Conservation (phyloP, 352 stramenopile species). For the Globisporangium nodosum region DNA sequence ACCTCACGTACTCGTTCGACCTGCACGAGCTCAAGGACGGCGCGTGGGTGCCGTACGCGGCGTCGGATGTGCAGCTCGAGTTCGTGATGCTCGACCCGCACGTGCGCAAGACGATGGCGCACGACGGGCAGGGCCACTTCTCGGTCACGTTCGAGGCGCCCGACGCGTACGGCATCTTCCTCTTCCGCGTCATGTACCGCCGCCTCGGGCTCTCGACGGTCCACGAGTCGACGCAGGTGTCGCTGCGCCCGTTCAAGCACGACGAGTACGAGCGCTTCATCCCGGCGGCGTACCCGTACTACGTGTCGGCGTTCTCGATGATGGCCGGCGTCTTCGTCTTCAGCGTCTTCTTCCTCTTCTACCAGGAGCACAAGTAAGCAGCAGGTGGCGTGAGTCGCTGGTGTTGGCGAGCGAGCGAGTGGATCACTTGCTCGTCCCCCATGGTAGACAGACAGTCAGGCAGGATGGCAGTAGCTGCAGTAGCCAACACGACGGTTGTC, state of each 20-base stretch:
- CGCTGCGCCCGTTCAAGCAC: slow-evolving; percentile 92
- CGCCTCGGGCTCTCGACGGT: slow-evolving; percentile 84
- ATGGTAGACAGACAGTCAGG: too few relatives aligned
- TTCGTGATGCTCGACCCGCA: slow-evolving; percentile 95
- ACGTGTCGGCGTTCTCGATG: slow-evolving; percentile 88
- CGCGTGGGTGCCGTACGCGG: slow-evolving; percentile 71
- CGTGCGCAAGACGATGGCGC: slow-evolving; percentile 82
- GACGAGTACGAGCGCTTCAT: slow-evolving; percentile 96
- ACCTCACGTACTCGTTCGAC: slow-evolving; percentile 89
- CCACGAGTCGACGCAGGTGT: slow-evolving; percentile 86
- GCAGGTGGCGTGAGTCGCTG: background rate
- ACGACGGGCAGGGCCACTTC: slow-evolving; percentile 73
- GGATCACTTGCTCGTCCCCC: too few relatives aligned
- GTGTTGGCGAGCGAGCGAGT: too few relatives aligned
- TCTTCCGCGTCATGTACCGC: slow-evolving; percentile 91
- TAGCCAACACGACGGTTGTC: too few relatives aligned
- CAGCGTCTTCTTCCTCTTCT: slow-evolving; percentile 87
- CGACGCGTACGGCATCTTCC: slow-evolving; percentile 93
- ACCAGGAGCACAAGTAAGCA: slow-evolving; percentile 52
- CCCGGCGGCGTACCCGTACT: slow-evolving; percentile 88
- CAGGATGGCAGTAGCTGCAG: too few relatives aligned
- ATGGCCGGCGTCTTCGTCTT: slow-evolving; percentile 90
- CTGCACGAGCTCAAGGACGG: slow-evolving; percentile 83
- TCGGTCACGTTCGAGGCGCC: slow-evolving; percentile 83
- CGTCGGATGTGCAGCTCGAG: slow-evolving; percentile 89